Evolutionary conservation across 2,329 filamentous ascomycete genomes (phyloP).

Genomic region (Diaporthe destruens): DNA sequence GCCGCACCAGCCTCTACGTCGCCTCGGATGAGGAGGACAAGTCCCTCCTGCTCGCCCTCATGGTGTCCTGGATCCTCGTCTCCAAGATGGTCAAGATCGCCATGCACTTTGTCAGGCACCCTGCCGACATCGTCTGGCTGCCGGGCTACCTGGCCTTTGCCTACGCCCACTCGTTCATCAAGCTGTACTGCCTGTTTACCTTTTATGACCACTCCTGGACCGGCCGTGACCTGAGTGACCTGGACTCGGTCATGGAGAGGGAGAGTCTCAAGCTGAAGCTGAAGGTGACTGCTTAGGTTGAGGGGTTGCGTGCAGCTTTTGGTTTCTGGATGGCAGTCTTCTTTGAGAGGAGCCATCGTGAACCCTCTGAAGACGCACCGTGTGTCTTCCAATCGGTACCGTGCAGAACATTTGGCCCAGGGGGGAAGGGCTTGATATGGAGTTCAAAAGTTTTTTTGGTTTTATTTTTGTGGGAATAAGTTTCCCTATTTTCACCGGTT

Average conservation of each 20-base stretch:
- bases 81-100: conserved; percentile 70
- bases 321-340: background rate
- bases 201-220: conserved; percentile 60
- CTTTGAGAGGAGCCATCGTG: no score
- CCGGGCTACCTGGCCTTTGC: conserved; percentile 65
- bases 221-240: conserved; percentile 49
- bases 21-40: conserved; percentile 26
- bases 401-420: background rate
- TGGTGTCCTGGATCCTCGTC: conserved; percentile 62
- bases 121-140: conserved; percentile 64
- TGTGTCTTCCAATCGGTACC: no score
- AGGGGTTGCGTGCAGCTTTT: background rate
- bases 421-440: background rate
- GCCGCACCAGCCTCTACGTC: conserved; percentile 38
- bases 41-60: conserved; percentile 15
- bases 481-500: no score
- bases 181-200: conserved; percentile 67
- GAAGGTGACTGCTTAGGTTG: background rate
- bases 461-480: no score
- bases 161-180: conserved; percentile 70
- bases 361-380: background rate
- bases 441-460: no score
- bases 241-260: background rate
- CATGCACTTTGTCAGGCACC: conserved; percentile 64
- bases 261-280: conserved; percentile 8